phyloP scores from a whole-genome alignment of 306 rosid genomes.

The Begonia masoniana region DNA sequence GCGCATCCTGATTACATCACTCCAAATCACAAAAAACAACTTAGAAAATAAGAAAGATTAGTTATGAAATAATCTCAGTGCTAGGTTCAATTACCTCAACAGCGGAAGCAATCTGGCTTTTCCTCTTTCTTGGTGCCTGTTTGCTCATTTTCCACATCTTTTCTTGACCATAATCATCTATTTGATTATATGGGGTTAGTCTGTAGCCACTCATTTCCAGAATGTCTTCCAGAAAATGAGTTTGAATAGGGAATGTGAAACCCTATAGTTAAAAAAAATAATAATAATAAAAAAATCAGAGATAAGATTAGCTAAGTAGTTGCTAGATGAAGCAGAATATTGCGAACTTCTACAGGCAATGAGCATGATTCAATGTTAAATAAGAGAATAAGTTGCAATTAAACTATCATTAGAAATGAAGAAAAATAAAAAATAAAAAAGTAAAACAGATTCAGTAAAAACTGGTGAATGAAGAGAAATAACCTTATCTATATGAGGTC shows the following conservation, averaged over 20 bases:
- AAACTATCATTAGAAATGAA: no score
- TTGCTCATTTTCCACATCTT: slow-evolving; percentile 83
- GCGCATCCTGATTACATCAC: slow-evolving; percentile 58
- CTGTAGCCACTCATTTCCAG: slow-evolving; percentile 66
- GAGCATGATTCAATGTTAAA: no score
- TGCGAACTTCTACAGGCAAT: neutral
- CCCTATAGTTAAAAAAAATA: slow-evolving; percentile 50
- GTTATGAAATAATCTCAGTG: slow-evolving; percentile 3
- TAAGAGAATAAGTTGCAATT: no score
- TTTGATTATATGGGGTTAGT: slow-evolving; percentile 74
- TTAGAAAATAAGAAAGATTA: slow-evolving; percentile 9
- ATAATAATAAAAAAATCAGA: no score
- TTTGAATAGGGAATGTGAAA: slow-evolving; percentile 67
- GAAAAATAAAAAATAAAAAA: no score
- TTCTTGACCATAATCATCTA: slow-evolving; percentile 92
- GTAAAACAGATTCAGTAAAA: no score
- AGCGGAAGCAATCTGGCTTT: slow-evolving; percentile 81
- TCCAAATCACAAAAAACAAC: slow-evolving; percentile 3
- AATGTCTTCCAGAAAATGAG: slow-evolving; percentile 79
- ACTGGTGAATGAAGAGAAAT: no score
- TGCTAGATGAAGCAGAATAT: no score
- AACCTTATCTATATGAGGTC: no score
- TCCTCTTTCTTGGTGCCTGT: slow-evolving; percentile 91
- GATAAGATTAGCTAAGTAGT: neutral
- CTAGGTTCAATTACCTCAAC: slow-evolving; percentile 53